Evolutionary conservation across 2,329 filamentous ascomycete species (phyloP).

Genomic region (Ophiostoma quercus): DNA sequence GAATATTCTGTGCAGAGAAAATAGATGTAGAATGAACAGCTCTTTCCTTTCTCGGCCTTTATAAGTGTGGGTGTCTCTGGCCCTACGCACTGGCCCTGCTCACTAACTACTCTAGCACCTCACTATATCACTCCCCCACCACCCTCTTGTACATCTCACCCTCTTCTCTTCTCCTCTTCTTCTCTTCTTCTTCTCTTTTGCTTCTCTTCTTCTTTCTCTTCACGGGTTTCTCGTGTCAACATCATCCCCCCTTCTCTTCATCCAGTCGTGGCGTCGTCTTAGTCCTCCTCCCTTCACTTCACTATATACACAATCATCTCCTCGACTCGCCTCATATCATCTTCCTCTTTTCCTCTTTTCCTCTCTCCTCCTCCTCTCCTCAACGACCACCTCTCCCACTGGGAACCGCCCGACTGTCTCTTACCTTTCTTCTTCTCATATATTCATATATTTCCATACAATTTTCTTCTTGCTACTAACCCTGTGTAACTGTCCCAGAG

Average conservation of each 20-base stretch:
- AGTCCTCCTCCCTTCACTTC: conserved; percentile 19
- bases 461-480: conserved; percentile 12
- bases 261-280: conserved; percentile 51
- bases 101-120: not conserved
- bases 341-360: not conserved
- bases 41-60: conserved; percentile 6
- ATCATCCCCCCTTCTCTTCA: conserved; percentile 44
- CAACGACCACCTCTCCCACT: conserved; percentile 10
- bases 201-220: conserved; percentile 43
- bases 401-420: conserved; percentile 27
- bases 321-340: conserved; percentile 14
- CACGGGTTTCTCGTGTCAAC: conserved; percentile 43
- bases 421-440: not conserved
- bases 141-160: conserved; percentile 41
- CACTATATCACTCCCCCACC: conserved; percentile 47
- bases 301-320: conserved; percentile 12
- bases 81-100: conserved; percentile 7
- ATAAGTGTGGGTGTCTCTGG: conserved; percentile 3
- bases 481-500: conserved; percentile 17
- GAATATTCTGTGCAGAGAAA: not conserved
- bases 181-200: conserved; percentile 25
- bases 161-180: conserved; percentile 33
- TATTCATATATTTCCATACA: conserved; percentile 6
- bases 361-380: not conserved
- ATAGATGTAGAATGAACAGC: not conserved